phyloP scores from a whole-genome alignment of 2,329 filamentous ascomycete species.

The Penicillium sp. region DNA sequence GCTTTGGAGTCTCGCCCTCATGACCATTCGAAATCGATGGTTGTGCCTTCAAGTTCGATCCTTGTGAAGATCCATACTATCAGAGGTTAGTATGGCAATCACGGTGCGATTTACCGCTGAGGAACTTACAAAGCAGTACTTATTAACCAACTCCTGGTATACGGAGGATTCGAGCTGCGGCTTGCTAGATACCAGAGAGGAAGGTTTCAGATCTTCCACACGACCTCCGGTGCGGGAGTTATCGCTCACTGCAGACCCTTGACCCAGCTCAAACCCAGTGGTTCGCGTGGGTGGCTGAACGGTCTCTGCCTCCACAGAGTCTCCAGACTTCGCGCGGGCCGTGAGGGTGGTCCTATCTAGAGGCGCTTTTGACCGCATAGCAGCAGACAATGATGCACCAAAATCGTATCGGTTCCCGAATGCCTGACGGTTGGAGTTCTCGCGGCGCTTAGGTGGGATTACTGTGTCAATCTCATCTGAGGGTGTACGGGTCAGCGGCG shows the following conservation, averaged over 20 bases:
- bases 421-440: slow-evolving; percentile 60
- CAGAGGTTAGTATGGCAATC: slow-evolving; percentile 14
- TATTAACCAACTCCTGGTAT: slow-evolving; percentile 95
- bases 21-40: slow-evolving; percentile 14
- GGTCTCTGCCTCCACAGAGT: slow-evolving; percentile 11
- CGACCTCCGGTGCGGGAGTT: slow-evolving; percentile 12
- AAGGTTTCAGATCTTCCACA: slow-evolving; percentile 45
- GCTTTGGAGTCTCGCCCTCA: slow-evolving; percentile 11
- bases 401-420: slow-evolving; percentile 97
- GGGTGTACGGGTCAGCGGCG: slow-evolving; percentile 71
- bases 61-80: slow-evolving; percentile 53
- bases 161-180: slow-evolving; percentile 78
- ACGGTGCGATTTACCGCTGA: background rate
- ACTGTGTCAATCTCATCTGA: slow-evolving; percentile 66
- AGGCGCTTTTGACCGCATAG: slow-evolving; percentile 64
- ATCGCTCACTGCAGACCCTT: slow-evolving; percentile 22
- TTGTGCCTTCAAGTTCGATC: slow-evolving; percentile 25
- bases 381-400: slow-evolving; percentile 81
- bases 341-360: slow-evolving; percentile 63
- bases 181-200: slow-evolving; percentile 59
- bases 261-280: slow-evolving; percentile 14
- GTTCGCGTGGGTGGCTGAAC: slow-evolving; percentile 13
- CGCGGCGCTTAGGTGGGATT: slow-evolving; percentile 46
- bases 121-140: slow-evolving; percentile 98
- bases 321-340: slow-evolving; percentile 55